Percentiles rank a stretch among this genome's conserved stretches.
Conservation (phyloP, 2,329 filamentous ascomycete species). For the Xylaria sp. region DNA sequence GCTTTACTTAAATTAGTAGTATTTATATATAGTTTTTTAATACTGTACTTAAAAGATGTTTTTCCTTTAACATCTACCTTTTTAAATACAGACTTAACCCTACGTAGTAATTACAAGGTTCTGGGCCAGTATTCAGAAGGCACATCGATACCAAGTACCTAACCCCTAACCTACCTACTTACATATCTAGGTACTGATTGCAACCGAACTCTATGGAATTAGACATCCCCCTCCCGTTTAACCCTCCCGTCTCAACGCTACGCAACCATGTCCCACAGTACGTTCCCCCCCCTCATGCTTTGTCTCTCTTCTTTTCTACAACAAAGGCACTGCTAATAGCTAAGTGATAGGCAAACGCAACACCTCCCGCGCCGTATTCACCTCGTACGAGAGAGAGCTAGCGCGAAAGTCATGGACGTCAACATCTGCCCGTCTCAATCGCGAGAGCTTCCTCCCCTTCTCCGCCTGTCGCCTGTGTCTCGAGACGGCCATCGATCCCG, state of each 20-base stretch:
- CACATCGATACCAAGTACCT: too few species aligned
- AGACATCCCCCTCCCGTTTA: neutral
- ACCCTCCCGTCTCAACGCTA: neutral
- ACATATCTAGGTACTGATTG: too few species aligned
- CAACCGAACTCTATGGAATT: neutral
- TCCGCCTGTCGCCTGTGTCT: constrained; percentile 90
- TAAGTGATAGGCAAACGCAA: constrained; percentile 76
- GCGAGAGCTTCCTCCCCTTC: constrained; percentile 93
- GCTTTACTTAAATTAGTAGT: too few species aligned
- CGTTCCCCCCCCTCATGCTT: neutral
- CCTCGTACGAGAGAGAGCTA: constrained; percentile 85
- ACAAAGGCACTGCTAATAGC: constrained; percentile 4
- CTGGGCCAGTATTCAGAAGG: too few species aligned
- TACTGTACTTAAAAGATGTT: too few species aligned
- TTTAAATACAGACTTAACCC: too few species aligned
- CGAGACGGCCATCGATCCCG: constrained; percentile 80
- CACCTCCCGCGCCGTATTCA: constrained; percentile 92
- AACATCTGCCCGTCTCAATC: constrained; percentile 82
- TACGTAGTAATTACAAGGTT: too few species aligned
- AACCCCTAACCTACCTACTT: too few species aligned
- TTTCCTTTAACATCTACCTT: too few species aligned
- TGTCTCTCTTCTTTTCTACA: neutral
- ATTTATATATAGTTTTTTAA: too few species aligned
- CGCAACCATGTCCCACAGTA: constrained; percentile 59
- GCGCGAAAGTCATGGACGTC: constrained; percentile 85